Evolutionary conservation across 164 flowering plant genomes (phyloP), one percentile per base, ranked within the genome.

Genomic region (Piper betle): DNA sequence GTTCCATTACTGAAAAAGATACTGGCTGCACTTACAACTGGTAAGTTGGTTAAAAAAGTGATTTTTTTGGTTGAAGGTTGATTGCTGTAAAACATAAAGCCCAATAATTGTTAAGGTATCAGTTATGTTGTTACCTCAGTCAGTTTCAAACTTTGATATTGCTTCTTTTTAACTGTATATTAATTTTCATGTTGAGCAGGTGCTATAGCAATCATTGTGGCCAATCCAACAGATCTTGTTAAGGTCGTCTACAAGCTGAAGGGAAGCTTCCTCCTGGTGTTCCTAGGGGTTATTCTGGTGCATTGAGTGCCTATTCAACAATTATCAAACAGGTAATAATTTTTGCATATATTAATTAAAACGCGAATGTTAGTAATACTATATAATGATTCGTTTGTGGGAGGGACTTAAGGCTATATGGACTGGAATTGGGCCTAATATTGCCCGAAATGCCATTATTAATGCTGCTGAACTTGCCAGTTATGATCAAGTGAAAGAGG

Each of bases 401-500:
- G 99, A 93, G 85, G 99, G 99, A 68, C 2, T 88, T 13, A 62
- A 72, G 60, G 92, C 92, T 33, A 61, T 93, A n/a, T 93, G 99
- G 99, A 93, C 99, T 61, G 99, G 99, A 17, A 71, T 93, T 74
- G 96, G 99, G 15, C 97, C 99, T 52, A 90, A 93, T 56, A 65
- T 90, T 72, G 87, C 87, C 53, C 74, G 99, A 16, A 93, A 93
- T 81, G 96, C 99, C 63, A 82, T 85, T 54, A 81, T 93, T 64
- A 93, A 93, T 79, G 99, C 99, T 72, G 97, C 96, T 62, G 99
- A 93, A 64, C 73, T 93, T 58, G 99, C 96, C 52, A 93, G 97
- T 75, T 93, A 93, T 71, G 97, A 93, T 79, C 96, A 90, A 78
- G 82, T 93, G 65, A 93, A 93, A 70, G 74, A 88, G 92, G 98